Evolutionary conservation across 2,329 filamentous ascomycete genomes (phyloP).

Genomic region (Tolypocladium amazonense): DNA sequence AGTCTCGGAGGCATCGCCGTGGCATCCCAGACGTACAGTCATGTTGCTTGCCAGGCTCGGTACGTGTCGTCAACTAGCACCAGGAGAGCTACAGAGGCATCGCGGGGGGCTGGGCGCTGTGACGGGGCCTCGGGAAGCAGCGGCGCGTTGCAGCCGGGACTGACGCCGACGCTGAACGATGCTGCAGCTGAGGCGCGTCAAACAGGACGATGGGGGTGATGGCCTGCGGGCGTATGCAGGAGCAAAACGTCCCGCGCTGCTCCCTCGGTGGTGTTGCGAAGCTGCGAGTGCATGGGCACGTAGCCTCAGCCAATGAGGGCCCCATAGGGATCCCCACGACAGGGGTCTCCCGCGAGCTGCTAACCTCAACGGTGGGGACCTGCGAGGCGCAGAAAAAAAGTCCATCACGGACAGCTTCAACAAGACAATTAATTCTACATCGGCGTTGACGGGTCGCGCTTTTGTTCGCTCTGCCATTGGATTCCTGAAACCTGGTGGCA

Average conservation of each 20-base stretch:
- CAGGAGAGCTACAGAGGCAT: slow-evolving; percentile 11
- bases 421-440: not conserved
- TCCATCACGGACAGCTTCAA: not conserved
- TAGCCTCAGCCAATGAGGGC: slow-evolving; percentile 14
- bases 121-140: not conserved
- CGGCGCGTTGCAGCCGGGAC: not conserved
- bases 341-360: not conserved
- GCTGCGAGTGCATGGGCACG: not conserved
- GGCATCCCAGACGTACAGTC: slow-evolving; percentile 19
- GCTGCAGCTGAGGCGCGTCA: not conserved
- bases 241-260: not conserved
- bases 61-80: slow-evolving; percentile 2
- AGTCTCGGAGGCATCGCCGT: not conserved
- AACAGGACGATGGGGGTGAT: not conserved
- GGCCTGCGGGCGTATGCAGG: not conserved
- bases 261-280: not conserved
- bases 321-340: slow-evolving; percentile 9
- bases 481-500: not conserved
- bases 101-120: slow-evolving; percentile 1
- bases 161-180: not conserved
- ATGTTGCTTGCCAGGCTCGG: slow-evolving; percentile 22
- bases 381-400: slow-evolving; percentile 11
- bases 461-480: not conserved
- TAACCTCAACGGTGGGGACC: not conserved
- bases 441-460: not conserved